Base-by-base conservation (phyloP, 345 rosid species). In the Excoecaria agallocha region DNA sequence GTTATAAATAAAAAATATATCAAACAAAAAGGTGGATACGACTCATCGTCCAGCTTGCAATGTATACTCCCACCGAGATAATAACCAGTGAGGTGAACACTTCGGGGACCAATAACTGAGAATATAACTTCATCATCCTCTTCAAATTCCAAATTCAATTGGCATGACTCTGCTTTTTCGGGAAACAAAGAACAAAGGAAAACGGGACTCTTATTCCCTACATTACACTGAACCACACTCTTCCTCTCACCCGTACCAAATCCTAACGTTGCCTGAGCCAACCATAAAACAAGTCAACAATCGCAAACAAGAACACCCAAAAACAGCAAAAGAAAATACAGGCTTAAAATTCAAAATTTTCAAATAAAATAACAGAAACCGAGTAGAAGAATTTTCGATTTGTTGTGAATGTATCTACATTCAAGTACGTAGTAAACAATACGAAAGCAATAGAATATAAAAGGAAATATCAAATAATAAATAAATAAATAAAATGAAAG, bases 31-130 rank as follows among this genome's bases (percentile, higher is more conserved):
- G 62, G 75, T 86, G 90, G 91, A 92, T 92, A 92, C 90, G 88
- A 83, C 15, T 85, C 88, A 35, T 85, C 92, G 22, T 82, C 78
- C n/a, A 39, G 69, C 5, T 60, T 56, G 37, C 52, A 70, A 13
- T 24, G 66, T 5, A 74, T 35, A 57, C 77, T 74, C 20, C 25
- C 46, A 16, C 20, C 37, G 0, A 79, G 57, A 82, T 82, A 91
- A 85, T 86, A 89, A 74, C 96, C 96, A 55, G 93, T 79, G 63
- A 93, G 87, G 71, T 90, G 98, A 76, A 93, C 82, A 58, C 86
- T 85, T 1, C 81, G 81, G 41, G 93, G 89, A 22, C 98, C 94
- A 49, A 93, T 59, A 45, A 92, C 91, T 0, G 96, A 90, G 82
- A 93, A 89, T 16, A 88, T 69, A 60, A 90, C 98, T 45, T 89